A percentile compares a stretch with the other conserved stretches of the same genome.
These are phyloP conservation scores for Trichosporon sp. DNA, from an alignment of 1,284 basidiomycete species.

Conservation along the genomic window DNA sequence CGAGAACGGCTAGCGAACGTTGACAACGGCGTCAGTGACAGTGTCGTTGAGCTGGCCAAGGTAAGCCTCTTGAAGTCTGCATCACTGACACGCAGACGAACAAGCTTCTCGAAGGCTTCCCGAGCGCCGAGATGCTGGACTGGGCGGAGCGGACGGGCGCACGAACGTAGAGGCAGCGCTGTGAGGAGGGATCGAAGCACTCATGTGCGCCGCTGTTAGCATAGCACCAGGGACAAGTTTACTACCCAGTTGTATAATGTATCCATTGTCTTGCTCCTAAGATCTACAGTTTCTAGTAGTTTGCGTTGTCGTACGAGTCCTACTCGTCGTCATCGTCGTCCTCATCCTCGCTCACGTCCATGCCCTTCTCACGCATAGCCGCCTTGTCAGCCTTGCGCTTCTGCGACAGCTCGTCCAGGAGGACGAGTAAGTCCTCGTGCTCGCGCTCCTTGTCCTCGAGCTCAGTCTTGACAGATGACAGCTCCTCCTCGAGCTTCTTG, in stretches of 20 bases:
- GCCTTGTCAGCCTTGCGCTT: constrained; percentile 81
- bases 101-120: constrained; percentile 36
- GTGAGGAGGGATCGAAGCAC: neutral
- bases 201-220: too few species aligned
- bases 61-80: constrained; percentile 19
- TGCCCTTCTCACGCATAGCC: constrained; percentile 62
- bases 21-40: constrained; percentile 35
- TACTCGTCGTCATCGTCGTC: constrained; percentile 61
- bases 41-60: constrained; percentile 41
- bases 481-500: constrained; percentile 3
- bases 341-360: constrained; percentile 89
- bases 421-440: constrained; percentile 67
- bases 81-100: constrained; percentile 31
- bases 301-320: neutral
- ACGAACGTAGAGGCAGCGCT: neutral
- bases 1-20: constrained; percentile 33
- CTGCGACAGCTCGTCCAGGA: constrained; percentile 82
- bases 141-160: constrained; percentile 35
- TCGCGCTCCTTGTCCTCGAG: neutral
- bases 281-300: constrained; percentile 1
- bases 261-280: neutral
- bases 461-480: neutral
- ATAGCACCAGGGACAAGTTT: neutral
- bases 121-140: constrained; percentile 36
- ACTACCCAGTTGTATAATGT: constrained; percentile 1